phyloP scores from a whole-genome alignment of 2,329 filamentous ascomycete genomes.

The Arthrobotrys pseudoclavata region DNA sequence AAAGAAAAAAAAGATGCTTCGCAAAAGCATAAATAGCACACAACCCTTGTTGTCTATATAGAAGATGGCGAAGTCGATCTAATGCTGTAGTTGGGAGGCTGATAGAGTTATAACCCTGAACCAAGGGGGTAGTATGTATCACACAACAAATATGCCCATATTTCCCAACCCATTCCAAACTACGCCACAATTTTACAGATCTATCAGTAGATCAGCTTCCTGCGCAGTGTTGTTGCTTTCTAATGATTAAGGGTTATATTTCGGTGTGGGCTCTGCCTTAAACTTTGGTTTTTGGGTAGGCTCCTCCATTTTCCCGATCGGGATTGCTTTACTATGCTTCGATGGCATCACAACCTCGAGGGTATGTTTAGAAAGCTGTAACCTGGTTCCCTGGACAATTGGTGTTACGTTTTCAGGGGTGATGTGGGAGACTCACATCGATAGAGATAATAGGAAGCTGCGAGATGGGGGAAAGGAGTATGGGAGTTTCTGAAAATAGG shows the following conservation, averaged over 20 bases:
- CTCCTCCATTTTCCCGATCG: background rate
- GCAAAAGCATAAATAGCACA: too few relatives aligned
- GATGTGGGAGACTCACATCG: too few relatives aligned
- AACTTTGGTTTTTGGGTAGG: background rate
- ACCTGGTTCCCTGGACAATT: background rate
- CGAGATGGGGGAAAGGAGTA: too few relatives aligned
- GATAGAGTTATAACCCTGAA: too few relatives aligned
- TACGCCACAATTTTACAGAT: background rate
- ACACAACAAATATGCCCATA: too few relatives aligned
- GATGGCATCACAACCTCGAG: slow-evolving; percentile 1
- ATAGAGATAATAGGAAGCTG: too few relatives aligned
- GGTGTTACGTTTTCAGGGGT: background rate
- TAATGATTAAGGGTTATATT: background rate
- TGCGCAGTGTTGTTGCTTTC: background rate
- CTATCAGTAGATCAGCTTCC: background rate
- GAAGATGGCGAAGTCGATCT: too few relatives aligned
- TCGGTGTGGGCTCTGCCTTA: background rate
- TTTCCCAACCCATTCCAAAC: background rate
- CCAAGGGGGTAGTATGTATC: too few relatives aligned
- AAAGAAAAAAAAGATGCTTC: too few relatives aligned
- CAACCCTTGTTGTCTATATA: too few relatives aligned
- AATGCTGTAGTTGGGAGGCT: too few relatives aligned
- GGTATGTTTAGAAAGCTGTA: background rate
- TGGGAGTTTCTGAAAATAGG: too few relatives aligned
- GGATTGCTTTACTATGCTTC: slow-evolving; percentile 1